A percentile compares a stretch with the other conserved stretches of the same genome.
phyloP scores from a whole-genome alignment of 2,329 filamentous ascomycete species.

The Calonectria fujianensis region DNA sequence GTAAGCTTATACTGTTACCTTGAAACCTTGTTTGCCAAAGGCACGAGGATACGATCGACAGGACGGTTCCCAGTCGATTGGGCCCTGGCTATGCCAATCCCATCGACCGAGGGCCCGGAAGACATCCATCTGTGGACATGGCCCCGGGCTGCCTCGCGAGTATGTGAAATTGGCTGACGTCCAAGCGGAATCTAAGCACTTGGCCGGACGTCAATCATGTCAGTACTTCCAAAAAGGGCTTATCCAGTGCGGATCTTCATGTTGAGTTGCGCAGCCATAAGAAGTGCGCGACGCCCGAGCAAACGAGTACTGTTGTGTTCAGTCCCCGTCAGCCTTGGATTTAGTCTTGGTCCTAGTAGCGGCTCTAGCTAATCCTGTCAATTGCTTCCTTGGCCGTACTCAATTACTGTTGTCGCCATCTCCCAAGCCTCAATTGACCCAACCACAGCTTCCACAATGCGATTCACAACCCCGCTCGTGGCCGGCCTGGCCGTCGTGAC shows the following conservation, averaged over 20 bases:
- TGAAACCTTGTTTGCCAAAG: slow-evolving; percentile 41
- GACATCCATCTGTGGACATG: slow-evolving; percentile 36
- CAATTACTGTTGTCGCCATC: slow-evolving; percentile 17
- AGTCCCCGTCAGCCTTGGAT: slow-evolving; percentile 41
- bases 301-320: background rate
- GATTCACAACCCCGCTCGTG: slow-evolving; percentile 55
- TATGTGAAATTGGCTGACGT: slow-evolving; percentile 36
- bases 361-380: slow-evolving; percentile 8
- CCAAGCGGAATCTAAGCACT: slow-evolving; percentile 35
- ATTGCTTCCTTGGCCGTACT: slow-evolving; percentile 32
- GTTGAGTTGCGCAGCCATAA: slow-evolving; percentile 44
- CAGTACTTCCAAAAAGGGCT: slow-evolving; percentile 43
- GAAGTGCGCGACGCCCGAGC: slow-evolving; percentile 40
- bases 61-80: slow-evolving; percentile 38
- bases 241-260: slow-evolving; percentile 45
- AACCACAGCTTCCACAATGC: slow-evolving; percentile 54
- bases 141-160: slow-evolving; percentile 16
- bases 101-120: slow-evolving; percentile 45
- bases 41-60: slow-evolving; percentile 46
- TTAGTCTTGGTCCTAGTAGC: slow-evolving; percentile 29
- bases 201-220: slow-evolving; percentile 41
- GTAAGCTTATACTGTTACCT: slow-evolving; percentile 39
- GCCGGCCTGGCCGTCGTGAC: slow-evolving; percentile 56
- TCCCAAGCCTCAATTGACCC: slow-evolving; percentile 36
- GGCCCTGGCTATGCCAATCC: slow-evolving; percentile 44